Conservation (phyloP, 805 yeast genomes). For the Saccharomycopsis sp. region DNA sequence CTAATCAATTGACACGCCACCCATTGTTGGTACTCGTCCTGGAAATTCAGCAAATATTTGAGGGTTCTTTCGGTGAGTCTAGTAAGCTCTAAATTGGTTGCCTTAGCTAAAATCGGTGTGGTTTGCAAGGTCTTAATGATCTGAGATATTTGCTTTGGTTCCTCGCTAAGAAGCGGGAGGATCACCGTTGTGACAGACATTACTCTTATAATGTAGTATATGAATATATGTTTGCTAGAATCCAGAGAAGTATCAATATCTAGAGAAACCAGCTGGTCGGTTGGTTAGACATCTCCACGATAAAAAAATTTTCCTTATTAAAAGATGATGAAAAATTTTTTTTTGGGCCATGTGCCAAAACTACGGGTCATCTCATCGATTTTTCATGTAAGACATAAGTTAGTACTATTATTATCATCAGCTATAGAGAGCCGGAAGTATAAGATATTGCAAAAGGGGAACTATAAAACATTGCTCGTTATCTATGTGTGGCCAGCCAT, state of each 20-base stretch:
- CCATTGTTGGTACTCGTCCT: conserved; percentile 14
- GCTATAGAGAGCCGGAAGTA: not conserved
- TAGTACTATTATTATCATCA: too few relatives aligned
- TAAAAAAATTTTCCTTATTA: too few relatives aligned
- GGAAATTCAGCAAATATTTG: conserved; percentile 9
- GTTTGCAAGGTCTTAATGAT: conserved; percentile 6
- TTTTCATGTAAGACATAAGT: not conserved
- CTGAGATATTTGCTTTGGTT: conserved; percentile 7
- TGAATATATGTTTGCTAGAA: too few relatives aligned
- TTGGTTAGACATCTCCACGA: too few relatives aligned
- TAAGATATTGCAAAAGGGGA: not conserved
- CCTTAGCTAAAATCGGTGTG: conserved; percentile 2
- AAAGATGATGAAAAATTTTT: not conserved
- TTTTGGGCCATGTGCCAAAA: not conserved
- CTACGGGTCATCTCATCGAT: not conserved
- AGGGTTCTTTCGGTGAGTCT: conserved; percentile 11
- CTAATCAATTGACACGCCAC: conserved; percentile 13
- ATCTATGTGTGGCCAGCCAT: not conserved
- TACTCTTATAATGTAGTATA: too few relatives aligned
- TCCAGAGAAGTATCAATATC: too few relatives aligned
- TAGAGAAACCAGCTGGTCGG: too few relatives aligned
- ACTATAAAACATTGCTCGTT: not conserved
- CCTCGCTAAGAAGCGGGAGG: conserved; percentile 13
- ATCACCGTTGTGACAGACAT: conserved; percentile 16
- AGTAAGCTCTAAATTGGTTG: conserved; percentile 6